These are phyloP conservation scores for Pythium scleroteichum DNA, from an alignment of 352 stramenopile genomes.

Conservation along the genomic window DNA sequence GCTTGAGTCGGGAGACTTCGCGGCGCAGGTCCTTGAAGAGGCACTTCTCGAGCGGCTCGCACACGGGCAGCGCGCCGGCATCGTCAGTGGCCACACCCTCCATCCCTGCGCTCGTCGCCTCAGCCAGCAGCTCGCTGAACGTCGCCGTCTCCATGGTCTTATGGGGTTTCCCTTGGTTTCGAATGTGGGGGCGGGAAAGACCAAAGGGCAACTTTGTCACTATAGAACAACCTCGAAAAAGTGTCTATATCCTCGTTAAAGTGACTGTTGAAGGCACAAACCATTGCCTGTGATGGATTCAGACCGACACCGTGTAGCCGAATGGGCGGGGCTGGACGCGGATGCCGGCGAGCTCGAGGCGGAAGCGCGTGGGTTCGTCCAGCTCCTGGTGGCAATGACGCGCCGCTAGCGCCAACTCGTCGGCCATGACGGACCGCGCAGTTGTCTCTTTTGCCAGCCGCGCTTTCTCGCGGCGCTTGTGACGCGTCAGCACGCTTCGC, in stretches of 20 bases:
- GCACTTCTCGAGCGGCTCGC: slow-evolving; percentile 39
- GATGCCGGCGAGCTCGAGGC: slow-evolving; percentile 24
- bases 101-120: background rate
- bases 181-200: slow-evolving; percentile 9
- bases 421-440: background rate
- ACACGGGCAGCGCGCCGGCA: slow-evolving; percentile 4
- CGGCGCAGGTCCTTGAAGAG: slow-evolving; percentile 34
- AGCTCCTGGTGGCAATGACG: slow-evolving; percentile 5
- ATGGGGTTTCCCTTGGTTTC: background rate
- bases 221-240: slow-evolving; percentile 7
- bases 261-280: slow-evolving; percentile 22
- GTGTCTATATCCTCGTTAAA: slow-evolving; percentile 5
- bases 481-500: slow-evolving; percentile 3
- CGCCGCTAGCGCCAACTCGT: background rate
- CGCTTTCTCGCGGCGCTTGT: slow-evolving; percentile 4
- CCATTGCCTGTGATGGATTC: background rate
- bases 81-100: background rate
- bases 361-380: slow-evolving; percentile 25
- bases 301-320: slow-evolving; percentile 4
- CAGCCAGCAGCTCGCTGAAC: background rate
- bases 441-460: background rate
- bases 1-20: slow-evolving; percentile 40
- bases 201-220: slow-evolving; percentile 31
- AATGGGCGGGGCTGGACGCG: slow-evolving; percentile 3
- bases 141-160: slow-evolving; percentile 8